Evolutionary conservation across 805 yeast genomes (phyloP), one percentile per base, ranked within the genome.

Genomic region (Kodamaea sagamina): DNA sequence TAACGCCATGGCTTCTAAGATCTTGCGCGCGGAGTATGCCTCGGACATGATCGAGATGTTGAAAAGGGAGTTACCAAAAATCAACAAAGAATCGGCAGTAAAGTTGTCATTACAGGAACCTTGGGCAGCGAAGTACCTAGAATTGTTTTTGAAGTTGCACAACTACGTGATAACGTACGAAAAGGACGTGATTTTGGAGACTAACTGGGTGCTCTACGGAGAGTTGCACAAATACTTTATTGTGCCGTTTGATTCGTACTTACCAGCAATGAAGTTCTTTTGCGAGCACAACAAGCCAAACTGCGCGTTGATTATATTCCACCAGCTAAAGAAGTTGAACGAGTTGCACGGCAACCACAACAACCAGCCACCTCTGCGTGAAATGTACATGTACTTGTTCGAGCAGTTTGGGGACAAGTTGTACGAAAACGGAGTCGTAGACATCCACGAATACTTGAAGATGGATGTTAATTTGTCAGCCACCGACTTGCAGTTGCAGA

Each of bases 391-490:
- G 42, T 76, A 76, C 49, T 59, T 86, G 17, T 81, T 86, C 56
- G 68, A 74, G 40, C 75, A 75, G 37, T 84, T 84, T 62, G 86
- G 89, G 1, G 70, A 71, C 38, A 65, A 67, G 41, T 62, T 72
- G 25, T 86, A 81, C 50, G 80, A 75, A 44, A 82, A 81, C 6
- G 93, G 92, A 0, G 79, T 85, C 12, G 68, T 68, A 38, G 84
- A 81, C 44, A 60, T 86, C 3, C 88, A 85, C 51, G 75, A 79
- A 42, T 72, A 75, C 36, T 63, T 83, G 56, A 81, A 84, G 43
- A 74, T 82, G 73, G 95, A 86, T 37, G 51, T 62, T 3, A 62
- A 69, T 8, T 62, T 84, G 32, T 58, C 57, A 2, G 76, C 72
- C 45, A 73, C 80, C 46, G 82, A 83, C 49, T 72, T 82, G 8